phyloP scores from a whole-genome alignment of 2,329 filamentous ascomycete species.

The Westerdykella ornata region DNA sequence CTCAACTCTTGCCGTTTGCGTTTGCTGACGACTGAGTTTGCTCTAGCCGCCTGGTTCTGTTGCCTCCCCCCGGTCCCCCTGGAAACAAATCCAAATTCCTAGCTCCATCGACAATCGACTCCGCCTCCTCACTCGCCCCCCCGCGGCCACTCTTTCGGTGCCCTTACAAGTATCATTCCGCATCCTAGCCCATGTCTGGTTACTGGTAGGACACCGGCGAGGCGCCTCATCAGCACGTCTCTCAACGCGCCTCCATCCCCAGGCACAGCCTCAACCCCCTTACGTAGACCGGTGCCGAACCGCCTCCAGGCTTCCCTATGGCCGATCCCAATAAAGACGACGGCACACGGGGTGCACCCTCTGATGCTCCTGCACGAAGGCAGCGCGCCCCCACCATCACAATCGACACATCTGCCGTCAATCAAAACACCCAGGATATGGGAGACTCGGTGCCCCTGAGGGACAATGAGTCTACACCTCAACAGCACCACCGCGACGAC shows the following conservation, averaged over 20 bases:
- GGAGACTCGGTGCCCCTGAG: conserved; percentile 31
- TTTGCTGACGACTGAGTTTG: too few species aligned
- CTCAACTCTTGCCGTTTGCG: background rate
- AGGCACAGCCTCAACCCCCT: conserved; percentile 14
- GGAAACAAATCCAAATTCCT: background rate
- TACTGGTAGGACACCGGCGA: conserved; percentile 24
- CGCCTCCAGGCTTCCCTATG: conserved; percentile 23
- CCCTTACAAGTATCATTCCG: conserved; percentile 9
- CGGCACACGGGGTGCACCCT: conserved; percentile 19
- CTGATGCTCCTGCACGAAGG: conserved; percentile 27
- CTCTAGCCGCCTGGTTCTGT: background rate
- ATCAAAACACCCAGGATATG: conserved; percentile 31
- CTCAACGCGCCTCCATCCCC: conserved; percentile 21
- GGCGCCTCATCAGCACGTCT: conserved; percentile 22
- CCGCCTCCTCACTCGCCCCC: background rate
- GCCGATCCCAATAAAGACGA: conserved; percentile 18
- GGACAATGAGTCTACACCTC: conserved; percentile 5
- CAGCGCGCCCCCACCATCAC: conserved; percentile 47
- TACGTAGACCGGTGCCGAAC: conserved; percentile 7
- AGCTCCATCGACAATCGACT: background rate
- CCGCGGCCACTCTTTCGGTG: background rate
- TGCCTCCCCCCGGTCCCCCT: background rate
- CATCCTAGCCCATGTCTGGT: conserved; percentile 19
- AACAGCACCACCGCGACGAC: conserved; percentile 10
- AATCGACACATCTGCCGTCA: conserved; percentile 47